Evolutionary conservation across 768 basidiomycete species (phyloP).

Genomic region (Mycena kentingensis): DNA sequence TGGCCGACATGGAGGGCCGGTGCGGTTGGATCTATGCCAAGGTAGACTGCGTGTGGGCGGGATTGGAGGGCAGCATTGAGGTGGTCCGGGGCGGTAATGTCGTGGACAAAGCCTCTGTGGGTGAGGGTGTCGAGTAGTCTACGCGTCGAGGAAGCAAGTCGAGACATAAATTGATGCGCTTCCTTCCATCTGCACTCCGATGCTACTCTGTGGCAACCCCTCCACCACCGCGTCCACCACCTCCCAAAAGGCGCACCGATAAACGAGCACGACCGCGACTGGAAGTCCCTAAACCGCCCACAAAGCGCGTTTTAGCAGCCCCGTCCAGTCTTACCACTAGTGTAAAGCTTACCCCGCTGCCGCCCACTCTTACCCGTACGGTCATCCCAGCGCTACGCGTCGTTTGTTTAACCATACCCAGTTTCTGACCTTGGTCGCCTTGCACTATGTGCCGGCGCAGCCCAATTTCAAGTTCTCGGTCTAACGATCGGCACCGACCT

Average conservation of each 20-base stretch:
- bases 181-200: neutral
- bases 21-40: constrained; percentile 93
- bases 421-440: constrained; percentile 14
- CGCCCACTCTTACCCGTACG: no score
- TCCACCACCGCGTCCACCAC: constrained; percentile 42
- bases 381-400: no score
- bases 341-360: no score
- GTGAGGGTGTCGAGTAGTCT: constrained; percentile 44
- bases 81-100: constrained; percentile 50
- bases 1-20: constrained; percentile 91
- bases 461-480: neutral
- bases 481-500: neutral
- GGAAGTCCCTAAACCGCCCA: no score
- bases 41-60: constrained; percentile 64
- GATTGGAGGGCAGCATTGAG: constrained; percentile 40
- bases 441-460: constrained; percentile 3
- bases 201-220: constrained; percentile 20
- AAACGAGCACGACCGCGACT: no score
- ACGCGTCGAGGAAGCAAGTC: neutral
- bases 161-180: neutral
- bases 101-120: constrained; percentile 49
- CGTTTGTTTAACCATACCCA: no score
- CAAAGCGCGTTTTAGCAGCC: no score
- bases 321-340: no score
- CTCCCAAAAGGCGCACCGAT: no score